These are phyloP conservation scores for Agaricus sinodeliciosus DNA, from an alignment of 768 basidiomycete species.

Conservation along the genomic window DNA sequence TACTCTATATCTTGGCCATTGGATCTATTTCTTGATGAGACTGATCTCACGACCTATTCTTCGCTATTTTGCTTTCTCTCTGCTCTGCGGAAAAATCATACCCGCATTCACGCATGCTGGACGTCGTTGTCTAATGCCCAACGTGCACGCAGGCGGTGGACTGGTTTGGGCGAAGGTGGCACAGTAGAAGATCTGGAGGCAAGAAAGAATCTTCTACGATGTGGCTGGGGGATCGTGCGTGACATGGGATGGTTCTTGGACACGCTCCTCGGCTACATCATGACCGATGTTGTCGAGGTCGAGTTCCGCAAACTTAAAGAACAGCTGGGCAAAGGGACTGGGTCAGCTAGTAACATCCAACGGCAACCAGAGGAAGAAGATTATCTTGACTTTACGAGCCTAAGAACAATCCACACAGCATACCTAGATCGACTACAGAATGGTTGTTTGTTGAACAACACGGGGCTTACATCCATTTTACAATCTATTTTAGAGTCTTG, in stretches of 20 bases:
- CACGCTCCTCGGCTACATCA: slow-evolving; percentile 74
- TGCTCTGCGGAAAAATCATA: slow-evolving; percentile 79
- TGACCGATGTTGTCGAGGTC: slow-evolving; percentile 85
- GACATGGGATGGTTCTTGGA: slow-evolving; percentile 93
- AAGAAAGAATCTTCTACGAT: slow-evolving; percentile 60
- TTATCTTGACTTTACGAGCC: slow-evolving; percentile 77
- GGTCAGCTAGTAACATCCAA: slow-evolving; percentile 2
- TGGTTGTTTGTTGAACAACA: slow-evolving; percentile 72
- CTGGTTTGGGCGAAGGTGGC: slow-evolving; percentile 82
- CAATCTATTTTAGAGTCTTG: slow-evolving; percentile 76
- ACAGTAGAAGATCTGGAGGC: slow-evolving; percentile 62
- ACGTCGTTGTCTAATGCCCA: slow-evolving; percentile 80
- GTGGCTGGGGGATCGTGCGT: slow-evolving; percentile 81
- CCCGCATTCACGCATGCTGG: slow-evolving; percentile 77
- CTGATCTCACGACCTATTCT: slow-evolving; percentile 69
- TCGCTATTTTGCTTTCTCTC: slow-evolving; percentile 79
- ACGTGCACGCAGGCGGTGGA: slow-evolving; percentile 79
- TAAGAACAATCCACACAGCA: slow-evolving; percentile 74
- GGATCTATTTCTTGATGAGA: slow-evolving; percentile 78
- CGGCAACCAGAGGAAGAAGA: slow-evolving; percentile 20
- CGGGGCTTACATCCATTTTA: slow-evolving; percentile 52
- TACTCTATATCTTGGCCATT: slow-evolving; percentile 82
- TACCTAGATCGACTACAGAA: slow-evolving; percentile 76
- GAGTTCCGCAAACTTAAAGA: slow-evolving; percentile 72
- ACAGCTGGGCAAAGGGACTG: slow-evolving; percentile 31